Percentiles rank a stretch among this genome's conserved stretches.
Conservation (phyloP, 2,329 filamentous ascomycete species). For the Talaromyces sp. region DNA sequence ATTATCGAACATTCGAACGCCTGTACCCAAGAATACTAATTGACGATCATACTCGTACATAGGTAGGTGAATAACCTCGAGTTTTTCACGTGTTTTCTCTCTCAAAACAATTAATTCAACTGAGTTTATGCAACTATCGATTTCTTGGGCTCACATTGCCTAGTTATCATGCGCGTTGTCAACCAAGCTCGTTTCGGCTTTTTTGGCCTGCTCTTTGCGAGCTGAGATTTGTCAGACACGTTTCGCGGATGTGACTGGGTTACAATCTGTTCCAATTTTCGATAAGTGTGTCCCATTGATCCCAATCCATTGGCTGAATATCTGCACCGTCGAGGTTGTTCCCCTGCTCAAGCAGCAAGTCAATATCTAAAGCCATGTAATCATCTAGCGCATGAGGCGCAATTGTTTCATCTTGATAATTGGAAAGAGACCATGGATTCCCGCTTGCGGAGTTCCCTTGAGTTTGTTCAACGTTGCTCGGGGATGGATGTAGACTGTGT, state of each 20-base stretch:
- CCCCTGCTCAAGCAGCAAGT: background rate
- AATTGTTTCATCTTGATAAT: background rate
- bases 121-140: background rate
- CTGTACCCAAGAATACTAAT: too few species aligned
- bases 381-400: background rate
- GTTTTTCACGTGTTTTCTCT: too few species aligned
- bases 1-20: too few species aligned
- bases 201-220: background rate
- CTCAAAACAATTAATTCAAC: too few species aligned
- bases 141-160: background rate
- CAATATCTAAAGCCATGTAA: background rate
- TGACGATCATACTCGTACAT: too few species aligned
- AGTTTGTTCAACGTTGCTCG: too few species aligned
- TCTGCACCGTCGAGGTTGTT: background rate
- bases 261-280: background rate
- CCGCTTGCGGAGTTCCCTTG: background rate
- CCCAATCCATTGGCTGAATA: background rate
- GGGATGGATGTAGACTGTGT: too few species aligned
- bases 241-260: background rate
- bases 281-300: background rate
- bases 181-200: background rate
- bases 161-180: background rate
- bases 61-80: too few species aligned
- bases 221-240: background rate
- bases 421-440: background rate